Evolutionary conservation across 225 moss, liverwort and hornwort genomes (phyloP), one percentile per base, ranked within the genome.

Genomic region (Bryoerythrophyllum caledonicum): DNA sequence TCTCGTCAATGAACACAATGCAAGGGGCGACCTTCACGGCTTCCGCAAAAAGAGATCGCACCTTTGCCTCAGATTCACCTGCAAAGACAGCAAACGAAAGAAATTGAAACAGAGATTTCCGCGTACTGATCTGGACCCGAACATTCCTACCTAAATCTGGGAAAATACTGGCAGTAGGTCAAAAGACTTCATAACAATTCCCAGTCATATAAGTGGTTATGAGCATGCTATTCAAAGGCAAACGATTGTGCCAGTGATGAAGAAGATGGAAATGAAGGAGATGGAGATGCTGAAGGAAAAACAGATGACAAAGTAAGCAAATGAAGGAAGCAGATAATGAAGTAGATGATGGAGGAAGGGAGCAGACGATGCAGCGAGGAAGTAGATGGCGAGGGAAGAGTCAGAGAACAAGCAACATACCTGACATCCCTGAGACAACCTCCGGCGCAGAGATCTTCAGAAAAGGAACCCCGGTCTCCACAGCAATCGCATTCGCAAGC

Each of bases 61-160:
- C 93, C 76, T 97, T 97, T 16, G 94, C 97, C 84, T 97, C 97
- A 14, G 97, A 97, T 79, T 97, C 97, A 68, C 97, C 96, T 97
- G 85, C 68, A 84, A 70, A 68, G 28, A 35, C 4, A 49, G 10
- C 19, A 20, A 53, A 43, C 27, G 6, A 65, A 55, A 69, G 7
- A 15, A 75, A 43, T 23, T 32, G 15, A 80, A 32, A 46, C 44
- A 1, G 23, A 32, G 19, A 70, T 9, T 65, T 7, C 4, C 70
- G 40, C 35, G 34, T 10, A 32, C 52, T 62, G 12, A 65, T 37
- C 35, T 48, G 49, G 70, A 38, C 40, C 60, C 28, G 75, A 6
- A 41, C 38, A 59, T n/a, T 80, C 48, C 75, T 70, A 70, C 26
- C 70, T 25, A 28, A 59, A 74, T 68, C 53, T 53, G 35, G 38